Evolutionary conservation across 768 basidiomycete genomes (phyloP).

Genomic region (Suillus clintonianus): DNA sequence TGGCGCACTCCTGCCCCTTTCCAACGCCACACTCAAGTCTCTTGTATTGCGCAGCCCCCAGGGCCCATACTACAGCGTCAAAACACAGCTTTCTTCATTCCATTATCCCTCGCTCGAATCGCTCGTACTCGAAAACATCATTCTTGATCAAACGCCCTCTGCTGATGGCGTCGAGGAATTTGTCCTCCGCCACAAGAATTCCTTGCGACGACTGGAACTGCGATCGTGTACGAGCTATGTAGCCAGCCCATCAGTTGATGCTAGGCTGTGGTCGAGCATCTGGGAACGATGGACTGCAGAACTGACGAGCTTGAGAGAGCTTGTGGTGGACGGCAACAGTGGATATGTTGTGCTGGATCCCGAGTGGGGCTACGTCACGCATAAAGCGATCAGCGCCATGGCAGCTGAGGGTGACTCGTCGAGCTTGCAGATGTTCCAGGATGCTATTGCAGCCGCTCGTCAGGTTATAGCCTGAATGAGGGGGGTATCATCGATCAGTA

Average conservation of each 20-base stretch:
- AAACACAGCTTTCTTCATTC: constrained; percentile 17
- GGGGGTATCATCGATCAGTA: background rate
- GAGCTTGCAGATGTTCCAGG: background rate
- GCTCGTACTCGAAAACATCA: constrained; percentile 29
- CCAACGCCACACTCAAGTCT: constrained; percentile 19
- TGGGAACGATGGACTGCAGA: constrained; percentile 26
- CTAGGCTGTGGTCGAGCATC: constrained; percentile 29
- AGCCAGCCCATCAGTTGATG: constrained; percentile 7
- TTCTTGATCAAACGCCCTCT: constrained; percentile 25
- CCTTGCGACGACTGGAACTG: constrained; percentile 24
- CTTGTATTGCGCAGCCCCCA: constrained; percentile 29
- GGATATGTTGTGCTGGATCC: constrained; percentile 27
- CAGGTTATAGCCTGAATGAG: background rate
- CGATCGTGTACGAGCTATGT: constrained; percentile 28
- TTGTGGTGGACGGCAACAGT: constrained; percentile 15
- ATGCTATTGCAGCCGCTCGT: background rate
- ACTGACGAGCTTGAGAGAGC: constrained; percentile 20
- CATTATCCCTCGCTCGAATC: constrained; percentile 28
- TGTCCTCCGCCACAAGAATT: constrained; percentile 30
- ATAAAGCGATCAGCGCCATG: constrained; percentile 5
- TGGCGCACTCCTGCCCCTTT: constrained; percentile 23
- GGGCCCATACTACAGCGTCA: constrained; percentile 31
- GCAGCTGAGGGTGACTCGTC: background rate
- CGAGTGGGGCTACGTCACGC: constrained; percentile 22
- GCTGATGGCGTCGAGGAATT: constrained; percentile 30